Percentiles rank a stretch among this genome's conserved stretches.
Conservation (phyloP, 2,329 filamentous ascomycete species). For the Nemania diffusa region DNA sequence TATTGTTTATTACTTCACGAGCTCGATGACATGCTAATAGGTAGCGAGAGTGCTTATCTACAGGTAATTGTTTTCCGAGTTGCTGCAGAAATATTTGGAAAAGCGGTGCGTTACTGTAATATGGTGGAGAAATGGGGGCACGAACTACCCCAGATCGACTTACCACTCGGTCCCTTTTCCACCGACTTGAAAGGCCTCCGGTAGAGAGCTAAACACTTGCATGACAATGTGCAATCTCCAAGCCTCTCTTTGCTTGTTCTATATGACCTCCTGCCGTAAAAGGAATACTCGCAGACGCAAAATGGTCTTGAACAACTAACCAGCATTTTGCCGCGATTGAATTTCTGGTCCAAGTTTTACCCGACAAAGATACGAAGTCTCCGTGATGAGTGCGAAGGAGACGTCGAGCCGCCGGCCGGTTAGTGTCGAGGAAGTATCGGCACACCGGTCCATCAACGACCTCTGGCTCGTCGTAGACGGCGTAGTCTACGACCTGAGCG, state of each 20-base stretch:
- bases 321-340: background rate
- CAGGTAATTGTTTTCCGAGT: constrained; percentile 25
- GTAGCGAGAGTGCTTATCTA: background rate
- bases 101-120: background rate
- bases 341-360: background rate
- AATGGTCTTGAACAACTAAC: background rate
- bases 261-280: no score
- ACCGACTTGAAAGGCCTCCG: constrained; percentile 30
- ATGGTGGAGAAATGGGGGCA: constrained; percentile 18
- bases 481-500: constrained; percentile 73
- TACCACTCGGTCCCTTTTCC: constrained; percentile 30
- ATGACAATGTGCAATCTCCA: background rate
- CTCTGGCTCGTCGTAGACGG: constrained; percentile 75
- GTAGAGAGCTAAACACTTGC: background rate
- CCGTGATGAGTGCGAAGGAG: constrained; percentile 35
- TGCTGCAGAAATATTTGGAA: background rate
- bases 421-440: constrained; percentile 56
- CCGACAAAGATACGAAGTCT: background rate
- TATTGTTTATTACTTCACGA: background rate
- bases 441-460: constrained; percentile 59
- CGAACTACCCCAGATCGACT: constrained; percentile 1
- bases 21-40: background rate
- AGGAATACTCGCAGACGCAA: background rate
- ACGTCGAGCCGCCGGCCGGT: constrained; percentile 42
- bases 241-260: background rate